A percentile compares a stretch with the other conserved stretches of the same genome.
Evolutionary conservation across 441 rosid species (phyloP).

Genomic region (Corymbia citriodora): DNA sequence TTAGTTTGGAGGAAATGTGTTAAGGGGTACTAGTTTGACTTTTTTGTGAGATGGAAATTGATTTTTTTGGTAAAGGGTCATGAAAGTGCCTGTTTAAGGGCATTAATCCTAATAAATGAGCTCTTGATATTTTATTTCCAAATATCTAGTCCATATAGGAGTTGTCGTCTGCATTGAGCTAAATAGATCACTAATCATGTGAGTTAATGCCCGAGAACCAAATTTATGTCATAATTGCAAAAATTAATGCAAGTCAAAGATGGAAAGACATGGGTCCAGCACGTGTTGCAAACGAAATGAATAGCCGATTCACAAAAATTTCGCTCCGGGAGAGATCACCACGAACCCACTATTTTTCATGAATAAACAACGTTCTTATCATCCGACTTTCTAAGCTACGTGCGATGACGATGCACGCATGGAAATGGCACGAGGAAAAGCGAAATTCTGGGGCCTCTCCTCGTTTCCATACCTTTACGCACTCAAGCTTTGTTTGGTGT

Average conservation of each 20-base stretch:
- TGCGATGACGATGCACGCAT: not conserved
- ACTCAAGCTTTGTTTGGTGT: not conserved
- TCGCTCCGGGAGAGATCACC: not conserved
- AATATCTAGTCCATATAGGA: not conserved
- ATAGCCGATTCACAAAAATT: not conserved
- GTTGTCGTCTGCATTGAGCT: not conserved
- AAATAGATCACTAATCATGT: not conserved
- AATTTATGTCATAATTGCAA: not conserved
- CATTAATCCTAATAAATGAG: not conserved
- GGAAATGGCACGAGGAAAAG: not conserved
- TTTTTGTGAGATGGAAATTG: not conserved
- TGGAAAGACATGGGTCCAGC: not conserved
- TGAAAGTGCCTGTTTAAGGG: not conserved
- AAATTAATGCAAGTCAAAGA: not conserved
- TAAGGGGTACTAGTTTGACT: not conserved
- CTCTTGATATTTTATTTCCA: not conserved
- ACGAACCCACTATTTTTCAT: not conserved
- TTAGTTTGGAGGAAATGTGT: not conserved
- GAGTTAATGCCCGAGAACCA: not conserved
- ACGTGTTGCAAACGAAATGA: not conserved
- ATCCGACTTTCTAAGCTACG: not conserved
- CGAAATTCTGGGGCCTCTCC: not conserved
- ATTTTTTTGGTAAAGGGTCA: not conserved
- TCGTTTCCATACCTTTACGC: not conserved
- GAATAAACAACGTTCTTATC: not conserved